A percentile compares a stretch with the other conserved stretches of the same genome.
These are phyloP conservation scores for Saitozyma podzolica DNA, from an alignment of 768 basidiomycete species.

Conservation along the genomic window DNA sequence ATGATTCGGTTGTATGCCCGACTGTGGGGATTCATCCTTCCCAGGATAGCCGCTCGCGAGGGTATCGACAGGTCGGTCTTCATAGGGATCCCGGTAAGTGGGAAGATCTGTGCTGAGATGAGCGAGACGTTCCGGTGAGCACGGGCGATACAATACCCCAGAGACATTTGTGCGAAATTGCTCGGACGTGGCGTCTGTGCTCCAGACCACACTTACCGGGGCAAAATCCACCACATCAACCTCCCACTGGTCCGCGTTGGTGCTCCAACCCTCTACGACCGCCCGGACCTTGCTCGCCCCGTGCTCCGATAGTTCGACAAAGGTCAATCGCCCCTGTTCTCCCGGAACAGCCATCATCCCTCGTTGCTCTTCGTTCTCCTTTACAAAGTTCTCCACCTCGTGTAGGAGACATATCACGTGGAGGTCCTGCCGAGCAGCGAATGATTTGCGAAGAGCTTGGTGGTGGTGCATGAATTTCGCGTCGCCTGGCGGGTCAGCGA, in stretches of 20 bases:
- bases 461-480: neutral
- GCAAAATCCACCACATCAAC: constrained; percentile 2
- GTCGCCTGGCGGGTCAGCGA: constrained; percentile 1
- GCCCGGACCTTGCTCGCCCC: neutral
- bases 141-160: no score
- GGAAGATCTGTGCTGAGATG: no score
- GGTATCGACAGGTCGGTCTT: neutral
- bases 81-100: no score
- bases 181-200: no score
- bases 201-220: neutral
- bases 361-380: neutral
- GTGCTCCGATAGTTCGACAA: neutral
- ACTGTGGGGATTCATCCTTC: neutral
- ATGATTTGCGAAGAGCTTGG: neutral
- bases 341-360: neutral
- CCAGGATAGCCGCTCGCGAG: neutral
- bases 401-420: neutral
- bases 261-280: neutral
- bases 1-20: constrained; percentile 1
- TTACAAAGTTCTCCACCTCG: neutral
- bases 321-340: neutral
- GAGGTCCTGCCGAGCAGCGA: neutral
- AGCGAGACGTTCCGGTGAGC: no score
- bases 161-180: no score
- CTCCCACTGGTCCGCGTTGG: neutral